Evolutionary conservation across 2,329 filamentous ascomycete species (phyloP).

Genomic region (Botrytis cinerea): DNA sequence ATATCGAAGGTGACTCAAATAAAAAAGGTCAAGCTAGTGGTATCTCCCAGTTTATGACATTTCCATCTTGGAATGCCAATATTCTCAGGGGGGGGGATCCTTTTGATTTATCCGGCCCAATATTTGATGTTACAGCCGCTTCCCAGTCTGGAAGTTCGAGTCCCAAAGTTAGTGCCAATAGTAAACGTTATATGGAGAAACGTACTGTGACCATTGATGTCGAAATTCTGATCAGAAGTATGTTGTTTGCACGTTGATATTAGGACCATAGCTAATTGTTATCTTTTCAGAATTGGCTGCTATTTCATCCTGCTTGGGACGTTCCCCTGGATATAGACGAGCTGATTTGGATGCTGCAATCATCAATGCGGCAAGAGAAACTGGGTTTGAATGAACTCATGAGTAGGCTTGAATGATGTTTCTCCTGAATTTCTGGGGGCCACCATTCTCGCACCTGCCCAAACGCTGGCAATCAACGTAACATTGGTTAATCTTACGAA

Average conservation of each 20-base stretch:
- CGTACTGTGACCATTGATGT: constrained; percentile 39
- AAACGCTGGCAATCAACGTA: background rate
- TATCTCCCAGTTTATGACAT: background rate
- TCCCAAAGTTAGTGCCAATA: constrained; percentile 8
- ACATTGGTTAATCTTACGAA: background rate
- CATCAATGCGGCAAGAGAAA: constrained; percentile 14
- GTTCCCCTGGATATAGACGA: constrained; percentile 39
- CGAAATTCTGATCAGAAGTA: constrained; percentile 39
- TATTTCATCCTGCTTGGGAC: constrained; percentile 39
- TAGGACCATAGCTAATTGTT: background rate
- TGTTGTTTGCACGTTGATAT: constrained; percentile 25
- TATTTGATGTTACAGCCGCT: constrained; percentile 5
- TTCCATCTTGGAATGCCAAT: constrained; percentile 7
- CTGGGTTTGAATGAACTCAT: constrained; percentile 6
- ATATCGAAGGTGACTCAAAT: background rate
- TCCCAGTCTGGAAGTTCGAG: background rate
- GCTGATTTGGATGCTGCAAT: constrained; percentile 42
- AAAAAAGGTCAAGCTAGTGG: background rate
- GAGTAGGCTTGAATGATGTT: background rate
- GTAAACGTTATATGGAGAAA: constrained; percentile 27
- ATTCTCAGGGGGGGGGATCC: background rate
- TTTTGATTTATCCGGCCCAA: constrained; percentile 10
- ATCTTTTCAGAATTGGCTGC: constrained; percentile 35
- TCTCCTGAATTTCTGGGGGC: too few species aligned
- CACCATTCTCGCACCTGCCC: background rate